These are phyloP conservation scores for Trichomonas tenax DNA, from an alignment of 208 protist species.

Conservation along the genomic window DNA sequence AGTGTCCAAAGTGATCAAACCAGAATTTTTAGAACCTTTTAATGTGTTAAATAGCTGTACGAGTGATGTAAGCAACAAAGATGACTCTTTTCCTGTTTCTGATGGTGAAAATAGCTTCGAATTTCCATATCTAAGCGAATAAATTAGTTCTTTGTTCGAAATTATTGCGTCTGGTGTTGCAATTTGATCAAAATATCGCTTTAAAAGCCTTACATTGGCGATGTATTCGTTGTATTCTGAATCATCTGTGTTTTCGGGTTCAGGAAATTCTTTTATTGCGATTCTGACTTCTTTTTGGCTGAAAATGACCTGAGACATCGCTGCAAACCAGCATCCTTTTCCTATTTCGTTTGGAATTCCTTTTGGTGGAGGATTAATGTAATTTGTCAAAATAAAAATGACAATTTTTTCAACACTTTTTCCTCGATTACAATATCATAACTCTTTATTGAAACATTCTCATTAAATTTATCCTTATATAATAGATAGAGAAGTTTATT, in stretches of 20 bases:
- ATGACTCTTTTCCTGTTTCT: neutral
- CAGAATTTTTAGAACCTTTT: neutral
- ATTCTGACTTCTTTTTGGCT: neutral
- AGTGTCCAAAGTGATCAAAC: neutral
- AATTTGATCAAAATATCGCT: neutral
- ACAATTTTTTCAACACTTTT: too few relatives aligned
- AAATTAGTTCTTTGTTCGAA: neutral
- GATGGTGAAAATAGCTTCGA: neutral
- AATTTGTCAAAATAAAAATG: neutral
- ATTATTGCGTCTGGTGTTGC: neutral
- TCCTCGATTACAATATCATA: too few relatives aligned
- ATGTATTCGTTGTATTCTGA: neutral
- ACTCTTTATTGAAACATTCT: too few relatives aligned
- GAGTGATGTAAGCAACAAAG: neutral
- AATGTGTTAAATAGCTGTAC: neutral
- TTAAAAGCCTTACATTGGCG: neutral
- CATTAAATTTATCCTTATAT: too few relatives aligned
- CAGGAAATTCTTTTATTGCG: neutral
- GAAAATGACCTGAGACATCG: neutral
- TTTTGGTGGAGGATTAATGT: neutral
- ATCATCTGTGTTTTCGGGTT: neutral
- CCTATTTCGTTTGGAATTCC: neutral
- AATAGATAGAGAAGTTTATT: too few relatives aligned
- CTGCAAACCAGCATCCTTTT: neutral
- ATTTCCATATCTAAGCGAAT: neutral